These are phyloP conservation scores for Otatea glauca DNA, from an alignment of 176 grass and related monocot species.

Conservation along the genomic window DNA sequence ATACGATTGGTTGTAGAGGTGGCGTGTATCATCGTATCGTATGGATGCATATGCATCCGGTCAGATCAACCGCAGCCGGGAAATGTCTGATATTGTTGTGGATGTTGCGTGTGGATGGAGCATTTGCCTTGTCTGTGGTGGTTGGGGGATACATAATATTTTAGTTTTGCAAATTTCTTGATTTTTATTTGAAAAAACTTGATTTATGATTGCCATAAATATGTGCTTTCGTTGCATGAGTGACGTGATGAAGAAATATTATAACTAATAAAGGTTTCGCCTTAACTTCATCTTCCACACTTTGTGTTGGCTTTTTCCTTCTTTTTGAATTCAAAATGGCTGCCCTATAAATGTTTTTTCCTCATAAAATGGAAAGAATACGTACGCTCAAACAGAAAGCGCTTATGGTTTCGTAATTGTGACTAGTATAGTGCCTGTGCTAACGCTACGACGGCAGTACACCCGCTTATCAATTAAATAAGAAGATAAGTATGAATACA, in stretches of 20 bases:
- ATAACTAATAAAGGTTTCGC: background rate
- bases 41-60: background rate
- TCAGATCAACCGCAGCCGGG: slow-evolving; percentile 19
- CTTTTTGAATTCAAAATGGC: background rate
- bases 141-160: background rate
- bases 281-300: background rate
- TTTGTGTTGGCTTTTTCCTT: background rate
- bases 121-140: slow-evolving; percentile 3
- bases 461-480: too few species aligned
- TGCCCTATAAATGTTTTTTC: background rate
- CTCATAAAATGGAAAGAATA: too few species aligned
- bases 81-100: background rate
- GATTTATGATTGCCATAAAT: background rate
- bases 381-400: too few species aligned
- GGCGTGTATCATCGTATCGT: background rate
- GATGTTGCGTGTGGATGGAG: slow-evolving; percentile 29
- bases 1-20: slow-evolving; percentile 23
- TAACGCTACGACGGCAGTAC: too few species aligned
- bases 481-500: too few species aligned
- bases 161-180: background rate
- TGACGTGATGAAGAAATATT: background rate
- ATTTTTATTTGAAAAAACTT: background rate
- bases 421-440: too few species aligned
- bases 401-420: too few species aligned
- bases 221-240: background rate